phyloP scores from a whole-genome alignment of 2,329 filamentous ascomycete species.

The Talaromyces sp. region DNA sequence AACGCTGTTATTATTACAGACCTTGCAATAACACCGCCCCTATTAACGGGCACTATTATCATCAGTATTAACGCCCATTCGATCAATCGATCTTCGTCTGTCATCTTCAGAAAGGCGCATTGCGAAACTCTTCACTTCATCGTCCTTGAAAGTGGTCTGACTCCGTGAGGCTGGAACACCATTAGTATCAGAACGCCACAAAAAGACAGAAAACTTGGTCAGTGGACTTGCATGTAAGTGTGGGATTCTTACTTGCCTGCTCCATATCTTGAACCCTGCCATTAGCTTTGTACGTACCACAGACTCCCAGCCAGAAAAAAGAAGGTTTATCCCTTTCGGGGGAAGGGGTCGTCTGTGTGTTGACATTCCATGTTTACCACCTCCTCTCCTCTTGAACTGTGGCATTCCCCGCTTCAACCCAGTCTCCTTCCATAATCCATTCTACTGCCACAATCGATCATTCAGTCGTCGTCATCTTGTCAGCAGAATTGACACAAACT shows the following conservation, averaged over 20 bases:
- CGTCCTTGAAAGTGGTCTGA: slow-evolving; percentile 10
- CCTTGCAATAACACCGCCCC: slow-evolving; percentile 3
- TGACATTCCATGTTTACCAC: slow-evolving; percentile 17
- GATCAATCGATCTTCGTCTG: neutral
- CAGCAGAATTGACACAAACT: neutral
- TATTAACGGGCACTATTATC: slow-evolving; percentile 1
- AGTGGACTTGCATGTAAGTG: neutral
- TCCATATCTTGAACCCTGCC: neutral
- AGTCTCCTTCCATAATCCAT: slow-evolving; percentile 9
- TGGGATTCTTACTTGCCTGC: neutral
- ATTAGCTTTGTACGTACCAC: slow-evolving; percentile 3
- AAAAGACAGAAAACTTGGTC: neutral
- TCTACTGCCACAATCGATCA: slow-evolving; percentile 5
- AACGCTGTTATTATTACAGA: slow-evolving; percentile 1
- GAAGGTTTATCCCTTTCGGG: slow-evolving; percentile 10
- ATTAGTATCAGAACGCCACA: slow-evolving; percentile 7
- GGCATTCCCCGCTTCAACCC: slow-evolving; percentile 14
- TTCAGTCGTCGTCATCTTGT: neutral
- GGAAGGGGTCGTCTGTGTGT: slow-evolving; percentile 15
- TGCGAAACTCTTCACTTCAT: slow-evolving; percentile 10
- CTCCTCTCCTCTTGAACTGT: slow-evolving; percentile 8
- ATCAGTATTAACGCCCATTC: neutral
- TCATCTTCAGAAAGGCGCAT: slow-evolving; percentile 12
- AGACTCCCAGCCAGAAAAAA: neutral
- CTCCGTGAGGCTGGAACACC: slow-evolving; percentile 9